Percentiles rank a stretch among this genome's conserved stretches.
These are phyloP conservation scores for Agaricus subrufescens DNA, from an alignment of 768 basidiomycete genomes.

Conservation along the genomic window DNA sequence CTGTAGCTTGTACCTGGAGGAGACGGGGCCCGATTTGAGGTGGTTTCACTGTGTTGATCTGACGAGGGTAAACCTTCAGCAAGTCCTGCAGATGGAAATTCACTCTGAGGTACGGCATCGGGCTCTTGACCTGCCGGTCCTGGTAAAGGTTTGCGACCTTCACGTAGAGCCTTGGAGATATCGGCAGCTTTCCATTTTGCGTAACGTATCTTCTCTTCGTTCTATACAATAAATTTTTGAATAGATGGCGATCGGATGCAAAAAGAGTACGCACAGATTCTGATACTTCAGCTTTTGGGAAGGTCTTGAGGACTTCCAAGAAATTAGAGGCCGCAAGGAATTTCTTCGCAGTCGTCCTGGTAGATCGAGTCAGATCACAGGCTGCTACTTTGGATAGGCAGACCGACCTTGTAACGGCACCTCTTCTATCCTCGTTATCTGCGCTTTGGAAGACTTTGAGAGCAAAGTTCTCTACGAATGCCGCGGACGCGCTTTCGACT, in stretches of 20 bases:
- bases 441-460: constrained; percentile 83
- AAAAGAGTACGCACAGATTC: constrained; percentile 44
- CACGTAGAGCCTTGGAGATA: constrained; percentile 91
- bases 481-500: constrained; percentile 75
- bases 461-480: constrained; percentile 95
- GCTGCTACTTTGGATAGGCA: neutral
- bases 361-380: constrained; percentile 1
- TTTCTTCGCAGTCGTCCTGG: constrained; percentile 85
- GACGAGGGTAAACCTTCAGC: neutral
- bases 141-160: constrained; percentile 78
- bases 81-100: neutral
- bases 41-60: neutral
- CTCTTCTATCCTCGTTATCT: constrained; percentile 87
- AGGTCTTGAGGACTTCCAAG: constrained; percentile 80
- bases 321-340: constrained; percentile 95
- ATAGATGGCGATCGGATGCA: neutral
- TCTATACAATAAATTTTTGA: constrained; percentile 33
- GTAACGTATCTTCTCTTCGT: constrained; percentile 86
- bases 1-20: neutral
- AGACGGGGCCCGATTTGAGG: neutral
- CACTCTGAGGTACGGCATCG: constrained; percentile 20
- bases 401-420: constrained; percentile 66
- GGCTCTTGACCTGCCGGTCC: constrained; percentile 61
- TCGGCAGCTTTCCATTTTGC: constrained; percentile 98
- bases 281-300: constrained; percentile 53